Conservation (phyloP, 306 rosid species). For the Sesbania bispinosa region DNA sequence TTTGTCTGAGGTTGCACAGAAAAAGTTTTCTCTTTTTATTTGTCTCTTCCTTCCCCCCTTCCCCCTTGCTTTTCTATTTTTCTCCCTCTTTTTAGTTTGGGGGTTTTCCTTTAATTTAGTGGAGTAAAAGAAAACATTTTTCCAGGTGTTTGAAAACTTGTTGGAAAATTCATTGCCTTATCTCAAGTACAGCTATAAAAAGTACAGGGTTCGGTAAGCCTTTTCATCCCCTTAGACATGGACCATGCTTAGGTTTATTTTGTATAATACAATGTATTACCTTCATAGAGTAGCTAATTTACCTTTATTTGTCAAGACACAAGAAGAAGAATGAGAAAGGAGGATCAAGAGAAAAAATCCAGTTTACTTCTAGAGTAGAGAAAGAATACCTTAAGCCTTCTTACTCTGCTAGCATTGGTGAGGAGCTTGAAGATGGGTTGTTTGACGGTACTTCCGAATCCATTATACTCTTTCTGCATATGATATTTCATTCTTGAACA, state of each 20-base stretch:
- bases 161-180: slow-evolving; percentile 85
- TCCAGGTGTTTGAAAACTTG: slow-evolving; percentile 84
- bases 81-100: not conserved
- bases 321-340: slow-evolving; percentile 67
- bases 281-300: slow-evolving; percentile 26
- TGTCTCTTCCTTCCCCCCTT: not conserved
- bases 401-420: slow-evolving; percentile 87
- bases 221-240: not conserved
- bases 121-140: slow-evolving; percentile 14
- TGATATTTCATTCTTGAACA: slow-evolving; percentile 1
- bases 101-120: slow-evolving; percentile 9
- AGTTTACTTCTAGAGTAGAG: slow-evolving; percentile 83
- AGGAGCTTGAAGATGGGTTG: slow-evolving; percentile 95
- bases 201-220: slow-evolving; percentile 78
- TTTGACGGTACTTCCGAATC: slow-evolving; percentile 69
- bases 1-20: slow-evolving; percentile 70
- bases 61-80: slow-evolving; percentile 12
- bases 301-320: slow-evolving; percentile 47
- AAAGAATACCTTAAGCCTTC: slow-evolving; percentile 92
- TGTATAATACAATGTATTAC: not conserved
- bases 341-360: slow-evolving; percentile 49
- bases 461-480: slow-evolving; percentile 15
- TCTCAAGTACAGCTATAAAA: slow-evolving; percentile 81
- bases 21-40: not conserved
- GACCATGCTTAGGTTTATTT: slow-evolving; percentile 3